Conservation (phyloP, 1,139 yeast species). For the Debaryomyces sp. region DNA sequence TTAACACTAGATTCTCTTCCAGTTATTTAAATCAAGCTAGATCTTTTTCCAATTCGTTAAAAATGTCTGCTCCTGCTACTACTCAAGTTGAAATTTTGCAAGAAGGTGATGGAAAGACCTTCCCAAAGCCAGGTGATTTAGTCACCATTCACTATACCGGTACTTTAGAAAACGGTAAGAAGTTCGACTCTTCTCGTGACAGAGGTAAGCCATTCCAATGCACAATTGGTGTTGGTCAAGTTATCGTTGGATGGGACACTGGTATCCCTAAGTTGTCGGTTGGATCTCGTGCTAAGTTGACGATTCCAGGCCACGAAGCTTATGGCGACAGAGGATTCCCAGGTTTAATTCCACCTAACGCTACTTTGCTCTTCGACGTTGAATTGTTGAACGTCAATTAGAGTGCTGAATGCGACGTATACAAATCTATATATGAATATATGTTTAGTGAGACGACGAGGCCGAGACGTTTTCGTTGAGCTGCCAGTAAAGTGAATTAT, state of each 20-base stretch:
- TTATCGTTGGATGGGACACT: constrained; percentile 95
- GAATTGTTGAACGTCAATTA: constrained; percentile 84
- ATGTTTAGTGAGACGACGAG: neutral
- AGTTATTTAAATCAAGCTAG: constrained; percentile 1
- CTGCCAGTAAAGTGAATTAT: constrained; percentile 22
- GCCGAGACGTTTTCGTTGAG: neutral
- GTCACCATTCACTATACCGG: constrained; percentile 96
- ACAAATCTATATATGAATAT: constrained; percentile 1
- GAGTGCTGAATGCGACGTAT: constrained; percentile 4
- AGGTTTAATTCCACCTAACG: constrained; percentile 93
- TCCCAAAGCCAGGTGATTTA: constrained; percentile 82
- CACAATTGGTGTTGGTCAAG: constrained; percentile 93
- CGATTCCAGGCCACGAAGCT: constrained; percentile 91
- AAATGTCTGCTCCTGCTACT: constrained; percentile 45
- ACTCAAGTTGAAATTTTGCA: constrained; percentile 49
- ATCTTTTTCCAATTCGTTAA: constrained; percentile 7
- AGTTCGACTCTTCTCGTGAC: constrained; percentile 92
- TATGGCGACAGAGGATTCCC: constrained; percentile 96
- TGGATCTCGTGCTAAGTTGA: constrained; percentile 89
- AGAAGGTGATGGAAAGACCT: constrained; percentile 80
- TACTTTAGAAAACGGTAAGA: constrained; percentile 89
- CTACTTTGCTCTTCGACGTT: constrained; percentile 90
- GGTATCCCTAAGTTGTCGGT: constrained; percentile 88
- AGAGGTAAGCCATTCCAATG: constrained; percentile 95
- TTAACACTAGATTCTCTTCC: neutral